Evolutionary conservation across 495 filamentous ascomycete species (phyloP), one percentile per base, ranked within the genome.

Genomic region (Amniculicola lignicola): DNA sequence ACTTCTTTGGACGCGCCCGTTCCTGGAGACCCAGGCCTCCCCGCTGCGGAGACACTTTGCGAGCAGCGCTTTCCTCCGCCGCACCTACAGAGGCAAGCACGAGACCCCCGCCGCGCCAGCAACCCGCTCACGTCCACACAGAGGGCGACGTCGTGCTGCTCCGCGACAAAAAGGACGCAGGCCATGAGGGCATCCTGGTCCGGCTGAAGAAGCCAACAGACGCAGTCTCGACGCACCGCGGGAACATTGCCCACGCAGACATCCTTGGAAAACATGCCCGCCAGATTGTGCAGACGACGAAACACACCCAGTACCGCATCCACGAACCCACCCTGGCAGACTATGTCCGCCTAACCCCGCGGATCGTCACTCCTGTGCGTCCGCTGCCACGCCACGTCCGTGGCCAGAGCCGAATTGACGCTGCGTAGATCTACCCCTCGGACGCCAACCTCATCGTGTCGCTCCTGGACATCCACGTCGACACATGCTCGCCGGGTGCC

Each of bases 391-490:
- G 4, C 35, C 22, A 28, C 49, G 3, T 11, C 15, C 9, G 27
- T 25, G 22, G 7, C n/a, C 16, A 41, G 15, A 27, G n/a, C 6
- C 29, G 35, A 24, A 56, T 59, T 59, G 41, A 55, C 35, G 1
- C n/a, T 22, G 9, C 2, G 63, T 77, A 89, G 83, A 83, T 92
- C 42, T 91, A 90, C 58, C 78, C 83, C 3, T 75, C 77, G 29
- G 87, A 90, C 67, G 85, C 84, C 29, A 81, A 79, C 57, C 59
- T 86, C 16, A 89, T 92, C 36, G 82, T 86, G 28, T 82, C 80
- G 14, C 74, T 90, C 19, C 78, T 92, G 25, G 88, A 91, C 61
- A 76, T 92, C 38, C 82, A 90, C 59, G 75, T 79, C 39, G 60
- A 72, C 14, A 63, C 74, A 16, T 69, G 76, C 11, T 44, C 70